These are phyloP conservation scores for Candida sojae DNA, from an alignment of 1,139 yeast genomes.

Conservation along the genomic window DNA sequence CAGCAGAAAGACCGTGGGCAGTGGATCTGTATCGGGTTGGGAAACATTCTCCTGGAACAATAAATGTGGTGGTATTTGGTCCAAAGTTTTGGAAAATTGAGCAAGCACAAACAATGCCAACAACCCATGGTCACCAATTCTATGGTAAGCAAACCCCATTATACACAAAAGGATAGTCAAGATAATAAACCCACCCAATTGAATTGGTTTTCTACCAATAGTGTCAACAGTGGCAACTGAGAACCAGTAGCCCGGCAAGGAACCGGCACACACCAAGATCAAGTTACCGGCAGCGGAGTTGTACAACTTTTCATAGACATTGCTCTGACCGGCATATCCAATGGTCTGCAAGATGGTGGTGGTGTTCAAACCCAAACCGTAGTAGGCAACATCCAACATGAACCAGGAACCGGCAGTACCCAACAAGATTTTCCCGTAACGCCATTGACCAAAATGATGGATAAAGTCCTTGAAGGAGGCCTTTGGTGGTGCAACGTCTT, in stretches of 20 bases:
- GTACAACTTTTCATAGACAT: slow-evolving; percentile 65
- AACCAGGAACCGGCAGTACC: slow-evolving; percentile 99
- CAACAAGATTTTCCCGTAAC: slow-evolving; percentile 75
- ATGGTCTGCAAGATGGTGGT: slow-evolving; percentile 82
- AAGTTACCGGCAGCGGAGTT: slow-evolving; percentile 86
- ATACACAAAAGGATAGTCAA: slow-evolving; percentile 68
- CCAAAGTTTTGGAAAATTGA: slow-evolving; percentile 91
- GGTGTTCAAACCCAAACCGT: slow-evolving; percentile 82
- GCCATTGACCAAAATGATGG: slow-evolving; percentile 83
- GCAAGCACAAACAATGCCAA: slow-evolving; percentile 74
- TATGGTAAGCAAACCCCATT: slow-evolving; percentile 80
- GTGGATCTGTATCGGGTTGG: slow-evolving; percentile 98
- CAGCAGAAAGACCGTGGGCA: slow-evolving; percentile 98
- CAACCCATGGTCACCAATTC: slow-evolving; percentile 58
- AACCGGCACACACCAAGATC: slow-evolving; percentile 88
- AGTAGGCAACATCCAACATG: slow-evolving; percentile 91
- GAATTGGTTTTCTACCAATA: slow-evolving; percentile 81
- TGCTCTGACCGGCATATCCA: slow-evolving; percentile 71
- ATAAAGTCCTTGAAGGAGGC: slow-evolving; percentile 63
- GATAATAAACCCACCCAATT: slow-evolving; percentile 68
- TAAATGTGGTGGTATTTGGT: slow-evolving; percentile 94
- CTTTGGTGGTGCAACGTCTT: slow-evolving; percentile 53
- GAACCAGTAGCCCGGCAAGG: slow-evolving; percentile 89
- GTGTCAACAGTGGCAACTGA: slow-evolving; percentile 75
- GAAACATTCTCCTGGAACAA: slow-evolving; percentile 94